Conservation (phyloP, 1,284 basidiomycete genomes). For the Amylostereum areolatum region DNA sequence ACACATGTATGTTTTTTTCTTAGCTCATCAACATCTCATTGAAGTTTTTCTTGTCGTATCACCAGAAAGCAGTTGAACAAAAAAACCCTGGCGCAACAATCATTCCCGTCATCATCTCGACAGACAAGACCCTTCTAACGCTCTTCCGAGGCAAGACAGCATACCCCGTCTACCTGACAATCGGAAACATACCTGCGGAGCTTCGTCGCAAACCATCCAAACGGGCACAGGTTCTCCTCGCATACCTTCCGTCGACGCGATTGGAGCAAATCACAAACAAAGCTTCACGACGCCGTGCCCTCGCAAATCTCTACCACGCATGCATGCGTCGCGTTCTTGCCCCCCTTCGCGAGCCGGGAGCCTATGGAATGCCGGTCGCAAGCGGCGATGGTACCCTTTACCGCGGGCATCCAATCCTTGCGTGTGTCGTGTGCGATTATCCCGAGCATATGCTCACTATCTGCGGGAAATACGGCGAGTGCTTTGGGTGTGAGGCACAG, state of each 20-base stretch:
- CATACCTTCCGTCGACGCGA: not conserved
- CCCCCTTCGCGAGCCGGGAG: conserved; percentile 10
- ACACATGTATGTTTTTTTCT: conserved; percentile 20
- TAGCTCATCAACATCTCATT: not conserved
- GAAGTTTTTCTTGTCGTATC: not conserved
- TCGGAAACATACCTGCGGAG: not conserved
- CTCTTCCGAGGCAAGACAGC: not conserved
- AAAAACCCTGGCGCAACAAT: not conserved
- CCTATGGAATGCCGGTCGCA: conserved; percentile 12
- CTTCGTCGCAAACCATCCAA: not conserved
- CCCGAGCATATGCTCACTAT: conserved; percentile 18
- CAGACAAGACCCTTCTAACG: not conserved
- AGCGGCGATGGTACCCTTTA: conserved; percentile 12
- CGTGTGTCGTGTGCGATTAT: conserved; percentile 17
- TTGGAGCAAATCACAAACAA: not conserved
- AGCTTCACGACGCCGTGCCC: not conserved
- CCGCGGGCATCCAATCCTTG: conserved; percentile 15
- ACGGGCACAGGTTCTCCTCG: not conserved
- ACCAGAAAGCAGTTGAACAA: not conserved
- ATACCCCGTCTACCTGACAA: not conserved
- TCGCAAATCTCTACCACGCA: conserved; percentile 14
- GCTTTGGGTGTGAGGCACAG: not conserved
- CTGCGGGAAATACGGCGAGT: conserved; percentile 4
- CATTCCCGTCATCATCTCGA: not conserved
- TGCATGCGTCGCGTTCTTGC: conserved; percentile 15